Conservation (phyloP, 495 filamentous ascomycete species). For the Hypoxylon fuscum region DNA sequence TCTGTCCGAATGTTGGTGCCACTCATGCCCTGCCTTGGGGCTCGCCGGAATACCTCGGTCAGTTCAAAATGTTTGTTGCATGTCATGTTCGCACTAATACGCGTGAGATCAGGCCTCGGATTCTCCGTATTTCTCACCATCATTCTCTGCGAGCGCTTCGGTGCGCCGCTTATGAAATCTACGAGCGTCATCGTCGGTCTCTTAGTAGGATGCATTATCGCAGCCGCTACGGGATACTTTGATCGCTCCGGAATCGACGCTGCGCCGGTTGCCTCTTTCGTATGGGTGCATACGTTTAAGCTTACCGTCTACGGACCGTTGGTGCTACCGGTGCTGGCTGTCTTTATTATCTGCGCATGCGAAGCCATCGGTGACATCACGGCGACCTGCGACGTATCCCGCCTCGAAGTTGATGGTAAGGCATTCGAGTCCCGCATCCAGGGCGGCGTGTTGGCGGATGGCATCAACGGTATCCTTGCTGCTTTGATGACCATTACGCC, state of each 20-base stretch:
- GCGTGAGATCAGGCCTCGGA: conserved; percentile 65
- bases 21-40: conserved; percentile 90
- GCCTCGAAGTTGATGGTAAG: conserved; percentile 79
- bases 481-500: conserved; percentile 86
- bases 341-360: conserved; percentile 89
- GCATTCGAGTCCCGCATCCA: conserved; percentile 90
- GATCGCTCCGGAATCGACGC: conserved; percentile 71
- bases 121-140: conserved; percentile 93
- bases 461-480: conserved; percentile 82
- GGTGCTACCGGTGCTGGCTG: conserved; percentile 82
- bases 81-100: background rate
- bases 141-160: conserved; percentile 85
- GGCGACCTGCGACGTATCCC: conserved; percentile 81
- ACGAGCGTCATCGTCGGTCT: conserved; percentile 84
- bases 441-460: conserved; percentile 86
- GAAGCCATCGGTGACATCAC: conserved; percentile 88
- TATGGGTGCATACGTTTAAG: conserved; percentile 91
- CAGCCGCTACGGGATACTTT: conserved; percentile 86
- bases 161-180: conserved; percentile 71
- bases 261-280: conserved; percentile 80
- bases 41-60: conserved; percentile 79
- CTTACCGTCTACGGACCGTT: conserved; percentile 83
- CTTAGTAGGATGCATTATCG: conserved; percentile 87
- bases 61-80: no score
- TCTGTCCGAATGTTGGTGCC: conserved; percentile 76